A percentile compares a stretch with the other conserved stretches of the same genome.
Evolutionary conservation across 2,329 filamentous ascomycete genomes (phyloP).

Genomic region (Neonectria hederae): DNA sequence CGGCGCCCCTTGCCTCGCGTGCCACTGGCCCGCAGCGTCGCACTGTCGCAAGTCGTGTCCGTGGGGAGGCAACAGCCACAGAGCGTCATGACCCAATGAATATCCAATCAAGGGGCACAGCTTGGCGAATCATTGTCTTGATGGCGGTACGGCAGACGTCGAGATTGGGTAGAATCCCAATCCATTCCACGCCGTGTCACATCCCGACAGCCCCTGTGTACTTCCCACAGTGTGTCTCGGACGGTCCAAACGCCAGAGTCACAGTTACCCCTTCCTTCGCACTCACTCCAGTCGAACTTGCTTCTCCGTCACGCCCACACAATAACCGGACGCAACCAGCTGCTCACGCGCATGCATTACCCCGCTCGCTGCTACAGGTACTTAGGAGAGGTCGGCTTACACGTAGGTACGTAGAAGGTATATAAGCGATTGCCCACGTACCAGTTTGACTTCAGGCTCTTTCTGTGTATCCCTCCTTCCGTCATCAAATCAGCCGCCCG

Average conservation of each 20-base stretch:
- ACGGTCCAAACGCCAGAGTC: background rate
- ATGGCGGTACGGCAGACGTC: background rate
- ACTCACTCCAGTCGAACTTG: background rate
- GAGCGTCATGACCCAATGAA: background rate
- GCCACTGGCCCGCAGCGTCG: background rate
- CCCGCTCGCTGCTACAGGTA: constrained; percentile 34
- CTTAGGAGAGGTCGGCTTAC: constrained; percentile 20
- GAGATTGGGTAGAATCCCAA: background rate
- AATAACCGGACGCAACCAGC: constrained; percentile 11
- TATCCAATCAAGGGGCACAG: background rate
- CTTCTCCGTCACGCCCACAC: background rate
- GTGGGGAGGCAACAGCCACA: background rate
- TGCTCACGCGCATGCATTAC: constrained; percentile 41
- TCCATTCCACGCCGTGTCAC: background rate
- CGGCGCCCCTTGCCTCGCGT: background rate
- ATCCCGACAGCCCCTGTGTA: background rate
- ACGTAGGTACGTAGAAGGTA: constrained; percentile 8
- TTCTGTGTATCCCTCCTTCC: constrained; percentile 19
- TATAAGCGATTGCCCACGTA: constrained; percentile 21
- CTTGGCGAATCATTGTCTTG: background rate
- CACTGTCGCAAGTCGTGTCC: background rate
- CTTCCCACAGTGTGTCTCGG: background rate
- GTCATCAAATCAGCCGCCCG: constrained; percentile 15
- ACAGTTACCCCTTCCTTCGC: background rate
- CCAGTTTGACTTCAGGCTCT: background rate